Percentiles rank a stretch among this genome's conserved stretches.
Conservation (phyloP, 805 yeast genomes). For the Candida methanosorbosa region DNA sequence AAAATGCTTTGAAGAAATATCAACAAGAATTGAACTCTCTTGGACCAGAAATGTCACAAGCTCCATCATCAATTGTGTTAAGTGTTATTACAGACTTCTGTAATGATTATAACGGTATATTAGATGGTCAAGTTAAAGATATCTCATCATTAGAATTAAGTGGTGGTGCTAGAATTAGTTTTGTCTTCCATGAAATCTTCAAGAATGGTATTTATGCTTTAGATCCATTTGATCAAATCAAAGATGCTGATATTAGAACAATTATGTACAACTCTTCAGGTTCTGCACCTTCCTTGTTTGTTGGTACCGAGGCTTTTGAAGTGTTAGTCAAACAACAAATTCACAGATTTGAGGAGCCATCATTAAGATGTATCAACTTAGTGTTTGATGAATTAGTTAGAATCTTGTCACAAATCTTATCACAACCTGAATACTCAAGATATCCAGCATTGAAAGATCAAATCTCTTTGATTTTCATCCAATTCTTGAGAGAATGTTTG, state of each 20-base stretch:
- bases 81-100: conserved; percentile 88
- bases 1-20: conserved; percentile 75
- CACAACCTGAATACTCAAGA: conserved; percentile 75
- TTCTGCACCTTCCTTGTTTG: conserved; percentile 91
- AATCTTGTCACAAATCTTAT: conserved; percentile 74
- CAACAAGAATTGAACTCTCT: conserved; percentile 66
- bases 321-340: conserved; percentile 92
- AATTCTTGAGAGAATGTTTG: conserved; percentile 68
- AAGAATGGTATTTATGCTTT: conserved; percentile 85
- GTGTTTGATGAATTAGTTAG: conserved; percentile 93
- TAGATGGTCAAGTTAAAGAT: conserved; percentile 91
- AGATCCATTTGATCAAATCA: conserved; percentile 94
- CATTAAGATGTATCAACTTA: conserved; percentile 77
- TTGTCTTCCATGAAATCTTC: conserved; percentile 93
- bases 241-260: conserved; percentile 92
- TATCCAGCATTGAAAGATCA: conserved; percentile 90
- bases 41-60: conserved; percentile 85
- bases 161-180: conserved; percentile 97
- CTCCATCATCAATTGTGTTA: conserved; percentile 83
- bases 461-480: conserved; percentile 69
- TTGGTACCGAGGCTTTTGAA: conserved; percentile 96
- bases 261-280: conserved; percentile 96
- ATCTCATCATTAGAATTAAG: conserved; percentile 82
- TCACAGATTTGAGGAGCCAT: conserved; percentile 89
- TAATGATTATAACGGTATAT: conserved; percentile 81